phyloP scores from a whole-genome alignment of 2,329 filamentous ascomycete species.

The Colletotrichum cordylinicola region DNA sequence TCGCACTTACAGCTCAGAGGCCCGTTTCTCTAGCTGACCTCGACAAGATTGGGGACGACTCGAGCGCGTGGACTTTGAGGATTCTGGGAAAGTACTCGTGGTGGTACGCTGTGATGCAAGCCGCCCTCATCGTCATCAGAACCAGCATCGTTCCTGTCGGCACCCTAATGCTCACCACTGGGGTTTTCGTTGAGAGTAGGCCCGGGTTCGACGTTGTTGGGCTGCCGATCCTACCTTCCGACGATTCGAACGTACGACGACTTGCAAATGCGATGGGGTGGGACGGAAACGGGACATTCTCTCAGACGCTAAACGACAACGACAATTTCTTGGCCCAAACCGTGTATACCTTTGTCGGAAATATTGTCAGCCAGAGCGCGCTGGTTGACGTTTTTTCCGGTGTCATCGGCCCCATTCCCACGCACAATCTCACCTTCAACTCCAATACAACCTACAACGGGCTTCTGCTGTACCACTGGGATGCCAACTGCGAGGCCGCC shows the following conservation, averaged over 20 bases:
- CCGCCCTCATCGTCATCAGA: background rate
- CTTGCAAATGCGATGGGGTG: conserved; percentile 2
- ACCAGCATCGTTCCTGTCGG: conserved; percentile 6
- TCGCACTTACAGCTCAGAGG: conserved; percentile 1
- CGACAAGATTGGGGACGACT: conserved; percentile 5
- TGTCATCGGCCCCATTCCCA: background rate
- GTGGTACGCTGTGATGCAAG: conserved; percentile 9
- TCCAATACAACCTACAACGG: background rate
- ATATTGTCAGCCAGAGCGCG: conserved; percentile 5
- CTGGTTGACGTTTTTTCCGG: conserved; percentile 2
- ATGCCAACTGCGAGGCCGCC: background rate
- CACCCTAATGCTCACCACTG: background rate
- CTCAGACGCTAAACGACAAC: background rate
- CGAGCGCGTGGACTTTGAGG: background rate
- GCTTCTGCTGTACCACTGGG: background rate
- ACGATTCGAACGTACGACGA: background rate
- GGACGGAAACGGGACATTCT: background rate
- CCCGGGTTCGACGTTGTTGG: background rate
- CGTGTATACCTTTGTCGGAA: background rate
- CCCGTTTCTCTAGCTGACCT: background rate
- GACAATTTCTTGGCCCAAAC: background rate
- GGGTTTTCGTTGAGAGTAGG: background rate
- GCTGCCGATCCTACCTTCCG: background rate
- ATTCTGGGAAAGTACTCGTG: background rate
- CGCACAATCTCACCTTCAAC: conserved; percentile 3